Evolutionary conservation across 805 yeast genomes (phyloP), one percentile per base, ranked within the genome.

Genomic region (Starmera caribaea): DNA sequence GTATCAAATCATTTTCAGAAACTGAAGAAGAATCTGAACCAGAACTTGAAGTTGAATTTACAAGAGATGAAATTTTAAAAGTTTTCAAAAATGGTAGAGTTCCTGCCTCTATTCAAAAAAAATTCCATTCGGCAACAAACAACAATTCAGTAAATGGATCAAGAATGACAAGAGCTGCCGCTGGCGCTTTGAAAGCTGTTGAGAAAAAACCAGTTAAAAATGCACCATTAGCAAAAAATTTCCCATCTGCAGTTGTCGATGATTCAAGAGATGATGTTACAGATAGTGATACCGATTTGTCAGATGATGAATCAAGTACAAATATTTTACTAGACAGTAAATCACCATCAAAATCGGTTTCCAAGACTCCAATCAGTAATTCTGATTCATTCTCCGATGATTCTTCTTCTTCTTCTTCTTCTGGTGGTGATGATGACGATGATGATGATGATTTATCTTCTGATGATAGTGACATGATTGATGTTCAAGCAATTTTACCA

Each of bases 1-100:
- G 41, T 12, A 41, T 44, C 12, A 37, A 40, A 24, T 41, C 45
- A 2, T 47, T 47, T 32, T 47, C 50, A 9, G 43, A 43, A 14
- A 36, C 41, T 12, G 43, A 41, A 8, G 54, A 53, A n/a, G 49
- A 47, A 10, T 44, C 47, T 12, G 45, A 47, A 34, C 38, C 42
- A 15, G 36, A 30, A 14, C 44, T 43, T 30, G 46, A 48, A n/a
- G 45, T 50, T 27, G 36, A 46, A 13, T 41, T 41, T 32, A 41
- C 48, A 6, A 58, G 50, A 34, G 46, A 45, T 12, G 50, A 47
- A 26, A 41, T 47, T 6, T 15, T 47, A 7, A 41, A 38, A 16
- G 41, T 47, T 17, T 41, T 47, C 32, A 34, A 45, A 34, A 43
- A 37, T 30, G 48, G 48, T 21, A 40, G 39, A 35, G 35, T 45